Conservation (phyloP, 768 basidiomycete species). For the Lactifluus pinguis region DNA sequence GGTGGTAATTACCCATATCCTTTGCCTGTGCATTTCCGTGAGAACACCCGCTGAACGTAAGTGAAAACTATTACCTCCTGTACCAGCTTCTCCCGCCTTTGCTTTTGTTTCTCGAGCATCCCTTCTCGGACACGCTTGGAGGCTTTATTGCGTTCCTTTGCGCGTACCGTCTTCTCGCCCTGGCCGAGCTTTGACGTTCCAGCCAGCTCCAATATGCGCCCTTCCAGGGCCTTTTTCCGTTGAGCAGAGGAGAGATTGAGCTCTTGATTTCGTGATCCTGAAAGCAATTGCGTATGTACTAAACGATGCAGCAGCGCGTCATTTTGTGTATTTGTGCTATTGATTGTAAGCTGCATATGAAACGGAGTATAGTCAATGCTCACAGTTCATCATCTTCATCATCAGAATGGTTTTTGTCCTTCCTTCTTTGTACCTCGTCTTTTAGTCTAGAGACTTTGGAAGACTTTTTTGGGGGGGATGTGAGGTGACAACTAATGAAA, state of each 20-base stretch:
- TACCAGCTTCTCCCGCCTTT: slow-evolving; percentile 43
- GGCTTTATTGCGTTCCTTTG: slow-evolving; percentile 59
- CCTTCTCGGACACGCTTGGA: slow-evolving; percentile 68
- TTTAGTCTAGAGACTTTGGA: slow-evolving; percentile 64
- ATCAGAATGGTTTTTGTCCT: slow-evolving; percentile 25
- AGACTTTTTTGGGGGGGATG: slow-evolving; percentile 39
- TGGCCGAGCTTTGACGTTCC: slow-evolving; percentile 64
- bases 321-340: slow-evolving; percentile 66
- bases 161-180: slow-evolving; percentile 55
- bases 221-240: slow-evolving; percentile 64
- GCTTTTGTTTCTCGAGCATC: slow-evolving; percentile 49
- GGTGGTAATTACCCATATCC: slow-evolving; percentile 78
- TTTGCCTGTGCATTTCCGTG: slow-evolving; percentile 48
- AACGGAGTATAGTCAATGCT: slow-evolving; percentile 9
- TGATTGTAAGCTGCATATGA: not conserved
- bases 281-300: slow-evolving; percentile 70
- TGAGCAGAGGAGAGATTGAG: slow-evolving; percentile 56
- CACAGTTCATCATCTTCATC: slow-evolving; percentile 52
- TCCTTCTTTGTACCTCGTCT: slow-evolving; percentile 12
- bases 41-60: not conserved
- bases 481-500: not conserved
- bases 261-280: slow-evolving; percentile 59
- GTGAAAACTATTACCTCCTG: slow-evolving; percentile 50
- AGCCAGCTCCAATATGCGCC: slow-evolving; percentile 65
- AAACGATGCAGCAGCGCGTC: slow-evolving; percentile 71